Conservation (phyloP, 306 rosid genomes). For the Casuarina cunninghamiana region DNA sequence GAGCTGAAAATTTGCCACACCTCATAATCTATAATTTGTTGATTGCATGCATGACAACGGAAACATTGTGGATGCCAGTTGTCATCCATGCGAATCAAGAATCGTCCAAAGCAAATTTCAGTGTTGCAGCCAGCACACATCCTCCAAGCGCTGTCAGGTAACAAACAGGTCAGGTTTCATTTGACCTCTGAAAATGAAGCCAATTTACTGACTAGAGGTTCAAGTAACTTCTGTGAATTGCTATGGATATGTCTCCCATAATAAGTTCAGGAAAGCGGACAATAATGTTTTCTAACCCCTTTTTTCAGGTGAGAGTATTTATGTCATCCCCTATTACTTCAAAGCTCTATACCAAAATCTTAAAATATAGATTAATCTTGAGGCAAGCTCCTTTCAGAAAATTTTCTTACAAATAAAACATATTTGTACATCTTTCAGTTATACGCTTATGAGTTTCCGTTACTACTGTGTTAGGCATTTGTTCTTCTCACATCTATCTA, state of each 20-base stretch:
- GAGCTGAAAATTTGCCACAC: constrained; percentile 37
- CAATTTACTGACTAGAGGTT: constrained; percentile 4
- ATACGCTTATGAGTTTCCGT: neutral
- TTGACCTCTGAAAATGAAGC: constrained; percentile 12
- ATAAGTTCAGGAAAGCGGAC: neutral
- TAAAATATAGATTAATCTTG: neutral
- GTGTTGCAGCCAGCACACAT: constrained; percentile 86
- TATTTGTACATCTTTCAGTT: neutral
- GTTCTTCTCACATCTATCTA: neutral
- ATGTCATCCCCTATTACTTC: neutral
- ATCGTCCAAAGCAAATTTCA: constrained; percentile 74
- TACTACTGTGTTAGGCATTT: neutral
- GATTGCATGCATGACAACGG: constrained; percentile 71
- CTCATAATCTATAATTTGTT: constrained; percentile 87
- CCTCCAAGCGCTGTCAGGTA: constrained; percentile 46
- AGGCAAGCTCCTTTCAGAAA: neutral
- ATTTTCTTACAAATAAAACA: neutral
- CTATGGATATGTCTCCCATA: neutral
- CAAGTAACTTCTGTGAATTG: neutral
- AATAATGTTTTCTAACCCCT: neutral
- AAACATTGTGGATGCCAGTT: constrained; percentile 97
- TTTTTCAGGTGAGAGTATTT: neutral
- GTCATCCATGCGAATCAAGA: constrained; percentile 72
- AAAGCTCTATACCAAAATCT: neutral
- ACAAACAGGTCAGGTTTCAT: constrained; percentile 18